Percentiles rank a stretch among this genome's conserved stretches.
These are phyloP conservation scores for Magnolia officinalis DNA, from an alignment of 164 flowering plant genomes.

Conservation along the genomic window DNA sequence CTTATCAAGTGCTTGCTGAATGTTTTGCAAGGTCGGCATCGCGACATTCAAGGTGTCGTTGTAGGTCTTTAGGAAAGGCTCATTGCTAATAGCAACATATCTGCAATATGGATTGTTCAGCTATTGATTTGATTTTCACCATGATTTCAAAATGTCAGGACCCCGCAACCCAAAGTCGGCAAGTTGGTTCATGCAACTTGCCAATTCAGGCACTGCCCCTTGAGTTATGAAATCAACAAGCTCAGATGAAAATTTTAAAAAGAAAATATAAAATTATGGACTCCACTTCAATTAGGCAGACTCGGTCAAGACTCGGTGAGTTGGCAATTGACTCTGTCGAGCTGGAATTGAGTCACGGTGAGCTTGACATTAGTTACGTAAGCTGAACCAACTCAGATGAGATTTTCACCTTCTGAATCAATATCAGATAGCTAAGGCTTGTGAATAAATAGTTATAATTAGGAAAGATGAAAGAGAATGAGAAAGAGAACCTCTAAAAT, in stretches of 20 bases:
- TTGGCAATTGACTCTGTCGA: no score
- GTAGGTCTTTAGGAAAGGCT: slow-evolving; percentile 21
- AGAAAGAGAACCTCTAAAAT: no score
- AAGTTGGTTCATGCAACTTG: background rate
- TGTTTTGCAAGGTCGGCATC: slow-evolving; percentile 22
- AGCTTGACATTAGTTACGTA: background rate
- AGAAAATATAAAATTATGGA: background rate
- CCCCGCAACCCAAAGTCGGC: background rate
- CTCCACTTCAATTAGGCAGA: background rate
- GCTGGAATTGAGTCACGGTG: no score
- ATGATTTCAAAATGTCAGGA: background rate
- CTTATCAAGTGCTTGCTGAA: slow-evolving; percentile 23
- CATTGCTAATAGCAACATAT: slow-evolving; percentile 29
- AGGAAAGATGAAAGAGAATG: no score
- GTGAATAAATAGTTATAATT: no score
- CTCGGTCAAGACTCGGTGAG: no score
- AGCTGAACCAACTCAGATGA: background rate
- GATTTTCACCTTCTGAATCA: no score
- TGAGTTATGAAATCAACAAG: no score
- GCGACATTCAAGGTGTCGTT: slow-evolving; percentile 15
- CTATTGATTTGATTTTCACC: background rate
- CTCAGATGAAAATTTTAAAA: no score
- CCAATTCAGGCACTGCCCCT: background rate
- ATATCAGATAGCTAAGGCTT: no score
- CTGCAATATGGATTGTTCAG: slow-evolving; percentile 1